A percentile compares a stretch with the other conserved stretches of the same genome.
These are phyloP conservation scores for Carex kokanica DNA, from an alignment of 176 grass and related monocot genomes.

Conservation along the genomic window DNA sequence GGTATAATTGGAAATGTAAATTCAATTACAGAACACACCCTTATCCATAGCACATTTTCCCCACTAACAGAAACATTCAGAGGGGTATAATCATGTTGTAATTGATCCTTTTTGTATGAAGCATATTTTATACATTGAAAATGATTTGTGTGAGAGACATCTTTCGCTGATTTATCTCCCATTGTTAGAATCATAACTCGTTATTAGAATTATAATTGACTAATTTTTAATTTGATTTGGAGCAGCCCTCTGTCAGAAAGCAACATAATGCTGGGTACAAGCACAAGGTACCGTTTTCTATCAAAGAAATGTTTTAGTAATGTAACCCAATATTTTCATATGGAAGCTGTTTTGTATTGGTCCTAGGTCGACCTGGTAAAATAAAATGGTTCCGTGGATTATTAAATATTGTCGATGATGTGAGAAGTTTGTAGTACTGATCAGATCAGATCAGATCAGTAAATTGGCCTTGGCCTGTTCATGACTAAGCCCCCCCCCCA, in stretches of 20 bases:
- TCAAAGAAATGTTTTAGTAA: background rate
- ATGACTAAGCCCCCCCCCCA: background rate
- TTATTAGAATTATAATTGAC: slow-evolving; percentile 3
- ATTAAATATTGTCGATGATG: background rate
- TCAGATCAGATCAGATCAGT: background rate
- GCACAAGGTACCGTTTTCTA: slow-evolving; percentile 67
- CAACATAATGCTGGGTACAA: slow-evolving; percentile 89
- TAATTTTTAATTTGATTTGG: background rate
- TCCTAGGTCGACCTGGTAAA: background rate
- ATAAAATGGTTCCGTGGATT: background rate
- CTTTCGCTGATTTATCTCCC: background rate
- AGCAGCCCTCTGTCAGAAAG: slow-evolving; percentile 85
- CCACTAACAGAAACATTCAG: no score
- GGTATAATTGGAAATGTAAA: background rate
- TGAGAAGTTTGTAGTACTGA: background rate
- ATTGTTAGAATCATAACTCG: background rate
- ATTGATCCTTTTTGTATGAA: background rate
- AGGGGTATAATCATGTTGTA: background rate
- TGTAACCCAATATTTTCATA: background rate
- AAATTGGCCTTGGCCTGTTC: background rate
- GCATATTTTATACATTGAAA: background rate
- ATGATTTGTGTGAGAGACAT: background rate
- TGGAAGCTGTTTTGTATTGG: background rate
- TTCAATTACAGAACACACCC: background rate
- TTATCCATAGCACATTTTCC: background rate